phyloP scores from a whole-genome alignment of 805 yeast species.

The Kuraishia cidri region DNA sequence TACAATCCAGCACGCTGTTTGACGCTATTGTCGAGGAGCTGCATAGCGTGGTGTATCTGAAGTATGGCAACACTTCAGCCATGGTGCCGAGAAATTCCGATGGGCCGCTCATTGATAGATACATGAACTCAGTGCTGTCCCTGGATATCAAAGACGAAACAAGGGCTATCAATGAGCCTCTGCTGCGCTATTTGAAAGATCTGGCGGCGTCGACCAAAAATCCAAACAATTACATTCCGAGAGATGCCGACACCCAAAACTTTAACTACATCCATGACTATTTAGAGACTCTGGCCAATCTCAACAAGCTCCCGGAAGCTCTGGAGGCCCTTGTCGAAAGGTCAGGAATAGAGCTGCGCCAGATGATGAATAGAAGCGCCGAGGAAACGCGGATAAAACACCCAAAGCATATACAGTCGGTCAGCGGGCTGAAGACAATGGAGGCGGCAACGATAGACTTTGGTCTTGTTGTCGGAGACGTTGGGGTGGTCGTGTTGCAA shows the following conservation, averaged over 20 bases:
- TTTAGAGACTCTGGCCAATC: slow-evolving; percentile 35
- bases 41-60: slow-evolving; percentile 58
- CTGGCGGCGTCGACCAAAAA: background rate
- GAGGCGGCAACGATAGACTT: slow-evolving; percentile 15
- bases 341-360: slow-evolving; percentile 53
- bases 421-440: slow-evolving; percentile 12
- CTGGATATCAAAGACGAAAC: background rate
- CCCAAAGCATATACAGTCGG: slow-evolving; percentile 1
- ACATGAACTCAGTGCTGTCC: background rate
- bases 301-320: slow-evolving; percentile 54
- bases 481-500: slow-evolving; percentile 45
- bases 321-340: slow-evolving; percentile 44
- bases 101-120: background rate
- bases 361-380: slow-evolving; percentile 49
- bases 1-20: slow-evolving; percentile 52
- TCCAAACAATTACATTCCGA: background rate
- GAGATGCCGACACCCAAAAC: background rate
- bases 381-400: slow-evolving; percentile 31
- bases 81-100: background rate
- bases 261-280: slow-evolving; percentile 2
- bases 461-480: slow-evolving; percentile 33
- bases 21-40: slow-evolving; percentile 74
- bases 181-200: slow-evolving; percentile 1
- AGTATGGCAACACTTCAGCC: slow-evolving; percentile 10
- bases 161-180: background rate